Evolutionary conservation across 73 alveolate genomes (phyloP), one percentile per base, ranked within the genome.

Genomic region (Paramecium bursaria): DNA sequence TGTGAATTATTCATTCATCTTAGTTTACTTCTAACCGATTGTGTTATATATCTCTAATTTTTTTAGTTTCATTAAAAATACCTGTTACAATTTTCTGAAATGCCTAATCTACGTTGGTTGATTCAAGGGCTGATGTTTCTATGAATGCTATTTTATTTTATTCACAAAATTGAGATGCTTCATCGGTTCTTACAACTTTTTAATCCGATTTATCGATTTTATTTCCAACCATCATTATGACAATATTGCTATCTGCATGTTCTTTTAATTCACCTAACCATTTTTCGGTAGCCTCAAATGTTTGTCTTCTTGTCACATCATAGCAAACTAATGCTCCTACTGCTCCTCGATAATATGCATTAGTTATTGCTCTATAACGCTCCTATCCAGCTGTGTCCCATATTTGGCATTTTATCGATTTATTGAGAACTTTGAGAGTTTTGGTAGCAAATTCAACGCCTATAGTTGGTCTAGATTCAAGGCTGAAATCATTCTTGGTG

Each of bases 371-470:
- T 75, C 95, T 50, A 86, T 88, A 93, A 77, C 94, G 88, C 60
- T 93, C 98, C 47, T 91, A 90, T 9, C 98, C 96, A 14, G 96
- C 94, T 5, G 96, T 93, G 55, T 93, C 98, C 98, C 98, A 93
- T 19, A 93, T 91, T 76, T 91, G 90, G 39, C 94, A 93, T 90
- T 92, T 95, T 10, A 94, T 86, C 2, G 88, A 54, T 48, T 86
- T 76, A 3, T 92, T 95, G 85, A 85, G 92, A 27, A 87, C 25
- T 15, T 67, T 74, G 17, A 95, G 52, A 7, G 90, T 53, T 75
- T 95, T 95, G 15, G 97, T 86, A 0, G 96, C 97, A 85, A 94
- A 96, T 80, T 93, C 98, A 0, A 94, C 98, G 21, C 97, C 99
- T 23, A 94, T 93, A 9, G 99, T 96, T 27, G 97, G 91, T 50